A percentile compares a stretch with the other conserved stretches of the same genome.
Evolutionary conservation across 192 early-diverging fungal genomes (phyloP).

Genomic region (Globomyces pollinis-pini): DNA sequence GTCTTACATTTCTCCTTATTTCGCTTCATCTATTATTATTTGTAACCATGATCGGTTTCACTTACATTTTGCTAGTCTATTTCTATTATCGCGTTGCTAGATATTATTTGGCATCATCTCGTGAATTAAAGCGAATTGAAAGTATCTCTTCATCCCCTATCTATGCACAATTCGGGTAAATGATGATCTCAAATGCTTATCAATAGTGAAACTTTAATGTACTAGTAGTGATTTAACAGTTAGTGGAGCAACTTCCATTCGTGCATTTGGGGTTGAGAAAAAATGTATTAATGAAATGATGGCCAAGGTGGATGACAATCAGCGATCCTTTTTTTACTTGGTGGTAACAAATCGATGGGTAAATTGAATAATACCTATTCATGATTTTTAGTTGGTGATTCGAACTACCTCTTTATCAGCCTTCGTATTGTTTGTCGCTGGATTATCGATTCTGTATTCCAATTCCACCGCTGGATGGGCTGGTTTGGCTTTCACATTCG

Average conservation of each 20-base stretch:
- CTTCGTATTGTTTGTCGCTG: conserved; percentile 45
- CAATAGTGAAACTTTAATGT: no score
- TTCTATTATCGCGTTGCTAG: conserved; percentile 49
- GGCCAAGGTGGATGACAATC: conserved; percentile 67
- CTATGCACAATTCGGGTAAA: conserved; percentile 72
- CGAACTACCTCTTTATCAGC: conserved; percentile 70
- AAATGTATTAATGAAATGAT: conserved; percentile 50
- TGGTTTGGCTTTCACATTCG: conserved; percentile 73
- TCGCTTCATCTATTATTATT: conserved; percentile 41
- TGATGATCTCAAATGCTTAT: no score
- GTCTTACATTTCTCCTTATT: conserved; percentile 58
- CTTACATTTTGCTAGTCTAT: conserved; percentile 46
- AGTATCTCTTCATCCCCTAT: conserved; percentile 61
- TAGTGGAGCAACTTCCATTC: conserved; percentile 34
- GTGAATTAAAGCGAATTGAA: conserved; percentile 80
- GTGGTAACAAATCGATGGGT: conserved; percentile 71
- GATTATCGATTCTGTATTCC: conserved; percentile 10
- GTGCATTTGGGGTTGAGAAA: conserved; percentile 29
- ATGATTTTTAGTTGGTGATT: conserved; percentile 44
- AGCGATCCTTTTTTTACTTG: conserved; percentile 78
- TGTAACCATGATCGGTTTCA: conserved; percentile 55
- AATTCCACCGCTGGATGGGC: conserved; percentile 67
- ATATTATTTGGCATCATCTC: conserved; percentile 66
- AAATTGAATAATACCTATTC: conserved; percentile 57
- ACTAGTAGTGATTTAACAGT: no score